phyloP scores from a whole-genome alignment of 306 rosid species.

The Vachellia pachyceras region DNA sequence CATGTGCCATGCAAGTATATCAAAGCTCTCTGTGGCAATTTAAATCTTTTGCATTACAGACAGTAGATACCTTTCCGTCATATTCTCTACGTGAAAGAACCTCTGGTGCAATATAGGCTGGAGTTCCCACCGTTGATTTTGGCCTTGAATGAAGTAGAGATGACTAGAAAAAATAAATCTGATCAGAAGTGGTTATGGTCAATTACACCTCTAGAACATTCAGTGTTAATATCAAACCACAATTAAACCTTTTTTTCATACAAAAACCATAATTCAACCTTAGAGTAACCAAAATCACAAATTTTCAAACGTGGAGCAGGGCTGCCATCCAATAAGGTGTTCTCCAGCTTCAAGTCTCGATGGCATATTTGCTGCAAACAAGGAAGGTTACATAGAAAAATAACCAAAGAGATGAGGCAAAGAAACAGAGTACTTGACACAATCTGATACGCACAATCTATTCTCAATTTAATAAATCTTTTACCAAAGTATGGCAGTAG shows the following conservation, averaged over 20 bases:
- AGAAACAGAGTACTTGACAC: constrained; percentile 11
- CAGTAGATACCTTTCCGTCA: constrained; percentile 68
- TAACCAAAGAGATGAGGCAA: constrained; percentile 6
- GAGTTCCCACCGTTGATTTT: constrained; percentile 70
- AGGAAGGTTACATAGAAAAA: not conserved
- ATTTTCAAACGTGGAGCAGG: constrained; percentile 64
- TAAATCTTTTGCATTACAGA: not conserved
- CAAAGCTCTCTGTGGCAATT: not conserved
- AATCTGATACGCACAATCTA: not conserved
- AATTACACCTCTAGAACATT: constrained; percentile 22
- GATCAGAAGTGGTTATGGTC: constrained; percentile 12
- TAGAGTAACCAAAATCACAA: constrained; percentile 81
- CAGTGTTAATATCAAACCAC: not conserved
- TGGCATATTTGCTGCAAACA: constrained; percentile 67
- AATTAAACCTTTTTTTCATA: no score
- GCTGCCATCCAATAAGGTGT: constrained; percentile 69
- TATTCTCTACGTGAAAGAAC: constrained; percentile 66
- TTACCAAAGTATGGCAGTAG: constrained; percentile 67
- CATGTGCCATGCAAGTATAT: not conserved
- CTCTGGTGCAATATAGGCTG: constrained; percentile 79
- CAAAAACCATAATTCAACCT: constrained; percentile 47
- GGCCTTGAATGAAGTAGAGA: constrained; percentile 65
- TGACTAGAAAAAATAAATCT: constrained; percentile 53
- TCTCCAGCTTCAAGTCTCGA: constrained; percentile 75
- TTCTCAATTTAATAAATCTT: not conserved